phyloP scores from a whole-genome alignment of 768 basidiomycete species.

The Termitomyces sp. region DNA sequence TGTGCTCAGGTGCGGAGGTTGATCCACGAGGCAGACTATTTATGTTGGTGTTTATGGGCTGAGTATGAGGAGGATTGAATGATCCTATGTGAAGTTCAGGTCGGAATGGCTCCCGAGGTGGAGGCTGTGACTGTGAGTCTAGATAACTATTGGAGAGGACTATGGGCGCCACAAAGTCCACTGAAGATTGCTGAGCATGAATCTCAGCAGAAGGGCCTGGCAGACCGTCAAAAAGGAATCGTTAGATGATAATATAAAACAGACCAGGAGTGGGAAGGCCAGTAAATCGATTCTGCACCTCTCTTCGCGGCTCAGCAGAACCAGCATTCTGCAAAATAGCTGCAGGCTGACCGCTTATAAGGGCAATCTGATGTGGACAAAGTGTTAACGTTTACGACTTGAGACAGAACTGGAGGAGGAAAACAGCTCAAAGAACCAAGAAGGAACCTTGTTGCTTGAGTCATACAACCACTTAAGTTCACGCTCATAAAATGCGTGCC shows the following conservation, averaged over 20 bases:
- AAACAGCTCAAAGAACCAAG: not conserved
- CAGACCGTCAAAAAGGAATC: not conserved
- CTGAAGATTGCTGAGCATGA: slow-evolving; percentile 48
- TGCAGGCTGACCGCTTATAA: slow-evolving; percentile 51
- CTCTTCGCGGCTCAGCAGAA: slow-evolving; percentile 22
- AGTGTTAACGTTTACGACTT: not conserved
- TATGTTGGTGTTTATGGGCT: slow-evolving; percentile 18
- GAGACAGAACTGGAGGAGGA: not conserved
- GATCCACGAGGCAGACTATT: slow-evolving; percentile 26
- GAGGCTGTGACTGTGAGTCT: slow-evolving; percentile 12
- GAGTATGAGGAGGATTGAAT: slow-evolving; percentile 9
- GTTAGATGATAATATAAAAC: slow-evolving; percentile 14
- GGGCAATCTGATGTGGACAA: slow-evolving; percentile 47
- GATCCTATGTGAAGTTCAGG: slow-evolving; percentile 18
- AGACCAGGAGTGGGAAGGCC: slow-evolving; percentile 69
- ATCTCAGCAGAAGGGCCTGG: slow-evolving; percentile 64
- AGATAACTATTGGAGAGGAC: slow-evolving; percentile 38
- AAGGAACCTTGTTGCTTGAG: not conserved
- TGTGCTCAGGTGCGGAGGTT: slow-evolving; percentile 66
- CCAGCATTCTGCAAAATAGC: slow-evolving; percentile 30
- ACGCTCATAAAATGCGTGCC: not conserved
- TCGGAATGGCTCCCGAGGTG: slow-evolving; percentile 17
- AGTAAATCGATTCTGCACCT: slow-evolving; percentile 30
- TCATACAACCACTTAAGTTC: not conserved
- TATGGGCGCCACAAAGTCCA: slow-evolving; percentile 61